Percentiles rank a stretch among this genome's conserved stretches.
Evolutionary conservation across 768 basidiomycete species (phyloP).

Genomic region (Boletus pseudo-olivaceus): DNA sequence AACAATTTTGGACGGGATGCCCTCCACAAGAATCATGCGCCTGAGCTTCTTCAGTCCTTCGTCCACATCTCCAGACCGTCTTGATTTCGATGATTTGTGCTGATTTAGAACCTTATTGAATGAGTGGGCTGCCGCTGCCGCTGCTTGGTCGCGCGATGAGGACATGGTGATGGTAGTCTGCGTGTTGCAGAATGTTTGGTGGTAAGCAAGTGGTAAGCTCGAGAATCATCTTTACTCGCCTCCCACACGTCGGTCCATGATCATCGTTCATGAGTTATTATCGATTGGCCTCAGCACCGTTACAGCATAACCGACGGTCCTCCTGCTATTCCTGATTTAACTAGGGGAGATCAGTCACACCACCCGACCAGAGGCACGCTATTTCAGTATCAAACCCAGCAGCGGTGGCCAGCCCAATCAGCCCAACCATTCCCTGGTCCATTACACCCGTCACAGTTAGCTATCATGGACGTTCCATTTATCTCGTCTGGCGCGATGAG

Average conservation of each 20-base stretch:
- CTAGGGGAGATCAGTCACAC: background rate
- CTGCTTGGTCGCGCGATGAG: conserved; percentile 25
- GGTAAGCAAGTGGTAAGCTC: background rate
- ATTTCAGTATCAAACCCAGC: conserved; percentile 4
- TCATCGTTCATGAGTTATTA: background rate
- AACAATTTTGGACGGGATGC: conserved; percentile 77
- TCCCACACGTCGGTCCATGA: background rate
- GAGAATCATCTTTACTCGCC: background rate
- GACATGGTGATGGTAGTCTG: conserved; percentile 17
- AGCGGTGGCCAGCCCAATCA: background rate
- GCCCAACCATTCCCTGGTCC: background rate
- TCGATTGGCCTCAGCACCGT: background rate
- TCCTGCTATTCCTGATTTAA: background rate
- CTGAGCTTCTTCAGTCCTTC: conserved; percentile 85
- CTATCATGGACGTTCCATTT: conserved; percentile 74
- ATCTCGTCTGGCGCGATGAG: conserved; percentile 74
- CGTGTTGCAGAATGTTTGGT: conserved; percentile 9
- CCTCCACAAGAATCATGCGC: conserved; percentile 85
- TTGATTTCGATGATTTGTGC: conserved; percentile 64
- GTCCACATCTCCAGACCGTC: conserved; percentile 62
- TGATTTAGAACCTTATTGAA: conserved; percentile 80
- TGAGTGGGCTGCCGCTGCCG: conserved; percentile 54
- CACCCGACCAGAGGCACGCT: conserved; percentile 17
- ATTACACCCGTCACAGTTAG: background rate
- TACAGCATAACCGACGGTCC: background rate